phyloP scores from a whole-genome alignment of 768 basidiomycete species.

The Krasilnikovozyma curviuscula region DNA sequence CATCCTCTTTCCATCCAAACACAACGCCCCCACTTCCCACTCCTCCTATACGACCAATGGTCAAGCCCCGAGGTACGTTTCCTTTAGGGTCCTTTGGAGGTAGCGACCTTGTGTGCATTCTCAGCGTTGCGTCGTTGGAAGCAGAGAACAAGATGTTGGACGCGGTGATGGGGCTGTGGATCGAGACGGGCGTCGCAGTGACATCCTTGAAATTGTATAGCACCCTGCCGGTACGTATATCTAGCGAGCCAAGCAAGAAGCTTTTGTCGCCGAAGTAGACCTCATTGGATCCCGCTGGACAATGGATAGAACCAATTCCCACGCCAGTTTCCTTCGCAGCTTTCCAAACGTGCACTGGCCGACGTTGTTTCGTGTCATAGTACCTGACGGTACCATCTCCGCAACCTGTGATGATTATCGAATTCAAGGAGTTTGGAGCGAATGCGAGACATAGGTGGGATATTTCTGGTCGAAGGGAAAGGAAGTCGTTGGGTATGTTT shows the following conservation, averaged over 20 bases:
- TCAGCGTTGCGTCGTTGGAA: constrained; percentile 43
- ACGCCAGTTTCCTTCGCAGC: constrained; percentile 40
- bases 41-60: constrained; percentile 47
- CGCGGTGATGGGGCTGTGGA: constrained; percentile 33
- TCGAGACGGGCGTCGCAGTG: neutral
- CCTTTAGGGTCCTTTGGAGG: constrained; percentile 40
- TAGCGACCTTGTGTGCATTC: constrained; percentile 27
- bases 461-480: constrained; percentile 59
- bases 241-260: neutral
- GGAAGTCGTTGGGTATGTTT: constrained; percentile 60
- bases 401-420: constrained; percentile 49
- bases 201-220: neutral
- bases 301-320: constrained; percentile 27
- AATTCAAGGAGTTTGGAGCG: constrained; percentile 29
- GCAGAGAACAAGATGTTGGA: constrained; percentile 59
- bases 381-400: constrained; percentile 50
- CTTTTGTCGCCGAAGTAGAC: neutral
- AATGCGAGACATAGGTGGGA: constrained; percentile 52
- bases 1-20: neutral
- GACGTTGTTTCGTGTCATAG: constrained; percentile 55
- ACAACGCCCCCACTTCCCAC: neutral
- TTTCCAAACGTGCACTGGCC: constrained; percentile 51
- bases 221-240: neutral
- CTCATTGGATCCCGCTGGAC: constrained; percentile 32
- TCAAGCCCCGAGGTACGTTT: constrained; percentile 43